phyloP scores from a whole-genome alignment of 768 basidiomycete species.

The Clitopilus passeckerianus region DNA sequence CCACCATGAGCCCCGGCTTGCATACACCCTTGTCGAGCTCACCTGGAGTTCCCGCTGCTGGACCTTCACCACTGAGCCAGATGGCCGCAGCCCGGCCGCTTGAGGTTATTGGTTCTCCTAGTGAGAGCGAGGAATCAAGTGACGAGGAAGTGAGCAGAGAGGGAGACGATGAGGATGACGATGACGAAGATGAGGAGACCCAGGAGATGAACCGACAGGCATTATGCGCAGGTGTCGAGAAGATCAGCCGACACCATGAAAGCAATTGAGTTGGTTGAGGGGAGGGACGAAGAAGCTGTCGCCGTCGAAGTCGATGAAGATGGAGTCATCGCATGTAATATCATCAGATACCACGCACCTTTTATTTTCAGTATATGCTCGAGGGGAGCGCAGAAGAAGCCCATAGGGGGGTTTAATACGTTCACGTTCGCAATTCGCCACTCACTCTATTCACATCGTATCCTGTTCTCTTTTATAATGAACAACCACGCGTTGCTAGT shows the following conservation, averaged over 20 bases:
- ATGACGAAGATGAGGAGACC: conserved; percentile 5
- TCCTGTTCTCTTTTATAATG: not conserved
- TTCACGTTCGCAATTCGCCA: not conserved
- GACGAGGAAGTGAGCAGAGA: conserved; percentile 1
- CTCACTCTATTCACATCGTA: not conserved
- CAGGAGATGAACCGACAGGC: conserved; percentile 7
- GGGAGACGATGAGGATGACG: conserved; percentile 12
- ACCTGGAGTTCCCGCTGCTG: not conserved
- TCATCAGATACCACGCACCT: not conserved
- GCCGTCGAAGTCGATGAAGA: not conserved
- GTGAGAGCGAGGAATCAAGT: conserved; percentile 3
- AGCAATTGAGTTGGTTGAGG: conserved; percentile 22
- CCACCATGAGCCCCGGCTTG: not conserved
- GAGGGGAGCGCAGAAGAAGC: not conserved
- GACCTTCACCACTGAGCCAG: not conserved
- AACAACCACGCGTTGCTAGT: not conserved
- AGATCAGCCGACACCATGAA: conserved; percentile 16
- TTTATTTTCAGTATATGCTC: not conserved
- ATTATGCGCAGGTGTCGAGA: conserved; percentile 15
- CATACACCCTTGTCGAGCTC: not conserved
- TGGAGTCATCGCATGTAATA: not conserved
- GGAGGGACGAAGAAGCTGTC: conserved; percentile 29
- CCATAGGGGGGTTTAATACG: not conserved
- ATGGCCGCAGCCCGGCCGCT: not conserved
- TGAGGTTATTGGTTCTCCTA: not conserved